These are phyloP conservation scores for Intubia oerlemansii DNA, from an alignment of 2,329 filamentous ascomycete genomes.

Conservation along the genomic window DNA sequence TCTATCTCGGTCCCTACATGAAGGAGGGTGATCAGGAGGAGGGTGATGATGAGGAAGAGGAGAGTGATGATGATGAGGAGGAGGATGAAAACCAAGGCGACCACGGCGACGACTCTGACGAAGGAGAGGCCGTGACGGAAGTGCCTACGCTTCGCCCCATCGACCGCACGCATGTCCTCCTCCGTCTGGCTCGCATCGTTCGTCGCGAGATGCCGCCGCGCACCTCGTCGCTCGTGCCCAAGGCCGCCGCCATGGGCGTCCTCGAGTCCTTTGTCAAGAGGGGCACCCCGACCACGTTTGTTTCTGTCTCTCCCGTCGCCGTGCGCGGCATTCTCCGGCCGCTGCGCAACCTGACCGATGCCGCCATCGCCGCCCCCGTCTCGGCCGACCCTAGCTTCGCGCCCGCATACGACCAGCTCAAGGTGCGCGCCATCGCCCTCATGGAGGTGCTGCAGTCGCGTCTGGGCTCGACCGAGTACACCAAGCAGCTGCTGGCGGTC, in stretches of 20 bases:
- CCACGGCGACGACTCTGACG: conserved; percentile 17
- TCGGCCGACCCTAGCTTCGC: conserved; percentile 51
- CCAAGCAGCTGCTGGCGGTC: conserved; percentile 50
- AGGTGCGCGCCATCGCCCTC: conserved; percentile 50
- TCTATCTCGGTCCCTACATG: conserved; percentile 53
- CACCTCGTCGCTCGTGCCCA: conserved; percentile 44
- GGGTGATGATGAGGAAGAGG: conserved; percentile 15
- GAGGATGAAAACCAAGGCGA: conserved; percentile 16
- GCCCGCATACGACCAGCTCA: conserved; percentile 46
- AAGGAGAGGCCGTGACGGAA: conserved; percentile 15
- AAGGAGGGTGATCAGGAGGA: conserved; percentile 20
- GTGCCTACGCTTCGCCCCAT: conserved; percentile 11
- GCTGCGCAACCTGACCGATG: conserved; percentile 68
- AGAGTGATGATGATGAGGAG: conserved; percentile 20
- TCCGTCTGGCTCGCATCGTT: conserved; percentile 56
- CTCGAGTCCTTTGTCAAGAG: conserved; percentile 46
- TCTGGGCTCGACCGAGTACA: conserved; percentile 61
- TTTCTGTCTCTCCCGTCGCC: conserved; percentile 19
- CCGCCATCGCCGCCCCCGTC: conserved; percentile 48
- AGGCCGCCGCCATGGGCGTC: conserved; percentile 54
- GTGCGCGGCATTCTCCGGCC: conserved; percentile 37
- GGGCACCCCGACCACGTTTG: conserved; percentile 23
- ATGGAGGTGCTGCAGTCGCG: conserved; percentile 72
- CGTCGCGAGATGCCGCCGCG: conserved; percentile 50
- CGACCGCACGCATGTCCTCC: conserved; percentile 40